Base-by-base conservation (phyloP, 495 filamentous ascomycete species). In the Aspergillus steynii region DNA sequence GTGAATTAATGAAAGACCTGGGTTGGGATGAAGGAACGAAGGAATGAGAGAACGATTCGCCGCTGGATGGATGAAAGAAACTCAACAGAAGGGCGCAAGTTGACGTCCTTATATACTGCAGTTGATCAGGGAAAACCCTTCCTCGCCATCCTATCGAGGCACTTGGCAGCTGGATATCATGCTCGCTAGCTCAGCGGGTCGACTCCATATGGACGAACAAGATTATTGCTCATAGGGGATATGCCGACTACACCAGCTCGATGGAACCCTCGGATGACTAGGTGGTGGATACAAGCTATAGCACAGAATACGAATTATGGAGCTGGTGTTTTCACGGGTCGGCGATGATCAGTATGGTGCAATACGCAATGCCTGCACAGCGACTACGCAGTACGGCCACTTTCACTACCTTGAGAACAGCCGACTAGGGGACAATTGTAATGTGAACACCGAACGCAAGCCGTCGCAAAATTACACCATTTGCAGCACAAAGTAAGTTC, bases 1-100 rank as follows among this genome's bases (percentile, higher is more conserved):
- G 45, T 48, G 28, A 29, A 54, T 29, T 25, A 75, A 72, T 56
- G 74, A 77, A 62, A 69, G 74, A 73, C 68, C 66, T 57, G 50
- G 64, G 66, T 70, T 63, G 65, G 69, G 62, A 61, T 48, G 50
- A 59, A 52, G 66, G 50, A 68, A 59, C 49, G 53, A 61, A 62
- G 61, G 60, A 67, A 63, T 42, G 53, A 61, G 62, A 61, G 59
- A 64, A 60, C 55, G 57, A 59, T 53, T 27, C 32, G 59, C 50
- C 63, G 62, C 29, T 68, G 29, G 60, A 61, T 59, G 47, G 37
- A 49, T 51, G 48, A 54, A 45, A 46, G 37, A 60, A 46, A 37
- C 37, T 9, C 47, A 34, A 53, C 26, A 46, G 20, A 47, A 59
- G 25, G 58, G 12, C 47, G 29, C 10, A 51, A 42, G 1, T 42